Conservation (phyloP, 2,329 filamentous ascomycete species). For the Harringtonia lauricola region DNA sequence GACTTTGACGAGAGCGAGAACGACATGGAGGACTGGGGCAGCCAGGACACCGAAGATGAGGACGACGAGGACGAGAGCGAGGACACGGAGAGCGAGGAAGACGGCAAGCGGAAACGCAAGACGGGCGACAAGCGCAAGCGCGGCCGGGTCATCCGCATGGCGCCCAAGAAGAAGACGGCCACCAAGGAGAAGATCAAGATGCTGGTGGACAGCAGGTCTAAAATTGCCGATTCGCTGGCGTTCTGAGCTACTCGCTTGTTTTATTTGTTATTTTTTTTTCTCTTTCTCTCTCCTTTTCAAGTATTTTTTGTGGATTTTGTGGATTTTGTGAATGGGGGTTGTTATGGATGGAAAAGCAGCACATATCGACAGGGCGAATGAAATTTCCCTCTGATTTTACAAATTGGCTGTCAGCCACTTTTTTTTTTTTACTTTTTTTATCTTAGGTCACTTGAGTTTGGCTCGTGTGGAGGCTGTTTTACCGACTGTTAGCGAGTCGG, state of each 20-base stretch:
- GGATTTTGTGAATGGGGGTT: too few relatives aligned
- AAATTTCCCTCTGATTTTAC: too few relatives aligned
- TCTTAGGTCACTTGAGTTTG: too few relatives aligned
- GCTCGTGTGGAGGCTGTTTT: too few relatives aligned
- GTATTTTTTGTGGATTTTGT: too few relatives aligned
- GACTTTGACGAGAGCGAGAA: constrained; percentile 80
- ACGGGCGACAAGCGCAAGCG: constrained; percentile 46
- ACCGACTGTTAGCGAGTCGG: too few relatives aligned
- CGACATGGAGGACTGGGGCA: constrained; percentile 71
- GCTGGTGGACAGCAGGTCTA: constrained; percentile 6
- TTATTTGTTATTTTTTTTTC: too few relatives aligned
- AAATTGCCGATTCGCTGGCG: background rate
- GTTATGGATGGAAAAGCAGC: too few relatives aligned
- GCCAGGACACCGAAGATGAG: constrained; percentile 75
- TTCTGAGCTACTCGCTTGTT: background rate
- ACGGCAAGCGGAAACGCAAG: constrained; percentile 33
- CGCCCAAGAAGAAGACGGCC: constrained; percentile 51
- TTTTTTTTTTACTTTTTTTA: too few relatives aligned
- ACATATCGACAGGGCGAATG: too few relatives aligned
- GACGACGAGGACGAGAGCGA: constrained; percentile 59
- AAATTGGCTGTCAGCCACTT: too few relatives aligned
- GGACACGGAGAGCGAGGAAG: constrained; percentile 47
- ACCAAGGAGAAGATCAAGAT: constrained; percentile 13
- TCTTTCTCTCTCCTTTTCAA: too few relatives aligned
- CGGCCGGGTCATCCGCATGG: constrained; percentile 34